Percentiles rank a stretch among this genome's conserved stretches.
phyloP scores from a whole-genome alignment of 495 filamentous ascomycete genomes.

The Copromyces sp. region DNA sequence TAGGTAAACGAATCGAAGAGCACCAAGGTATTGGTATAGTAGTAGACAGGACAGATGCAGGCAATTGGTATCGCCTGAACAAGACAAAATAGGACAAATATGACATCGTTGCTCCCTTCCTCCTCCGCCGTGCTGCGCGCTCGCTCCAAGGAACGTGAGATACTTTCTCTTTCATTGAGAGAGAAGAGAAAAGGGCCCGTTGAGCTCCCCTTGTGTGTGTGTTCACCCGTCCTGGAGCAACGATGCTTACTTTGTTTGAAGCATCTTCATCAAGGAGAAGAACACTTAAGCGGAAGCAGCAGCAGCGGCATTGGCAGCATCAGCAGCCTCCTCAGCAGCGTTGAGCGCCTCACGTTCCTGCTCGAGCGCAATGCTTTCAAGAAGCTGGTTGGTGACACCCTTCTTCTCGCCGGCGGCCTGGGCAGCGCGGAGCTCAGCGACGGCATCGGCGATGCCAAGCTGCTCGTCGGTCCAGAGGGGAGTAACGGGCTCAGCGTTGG shows the following conservation, averaged over 20 bases:
- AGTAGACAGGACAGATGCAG: not conserved
- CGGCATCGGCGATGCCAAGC: constrained; percentile 55
- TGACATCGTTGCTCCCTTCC: not conserved
- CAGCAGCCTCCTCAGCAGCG: constrained; percentile 17
- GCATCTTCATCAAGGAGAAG: not conserved
- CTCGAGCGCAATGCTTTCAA: constrained; percentile 17
- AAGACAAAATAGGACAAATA: not conserved
- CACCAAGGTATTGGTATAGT: not conserved
- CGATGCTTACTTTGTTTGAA: not conserved
- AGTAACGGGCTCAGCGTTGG: constrained; percentile 41
- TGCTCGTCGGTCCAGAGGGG: constrained; percentile 83
- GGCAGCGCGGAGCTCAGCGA: constrained; percentile 41
- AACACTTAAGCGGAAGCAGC: constrained; percentile 1
- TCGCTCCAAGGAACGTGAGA: constrained; percentile 11
- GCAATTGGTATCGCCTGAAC: not conserved
- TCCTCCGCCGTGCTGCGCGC: not conserved
- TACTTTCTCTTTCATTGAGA: not conserved
- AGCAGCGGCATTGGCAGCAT: constrained; percentile 10
- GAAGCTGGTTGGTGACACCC: constrained; percentile 25
- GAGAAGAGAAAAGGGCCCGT: constrained; percentile 1
- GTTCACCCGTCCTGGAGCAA: not conserved
- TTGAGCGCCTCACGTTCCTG: constrained; percentile 14
- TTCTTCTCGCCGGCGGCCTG: constrained; percentile 6
- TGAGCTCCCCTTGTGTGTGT: constrained; percentile 7
- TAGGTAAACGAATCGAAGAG: not conserved